A percentile compares a stretch with the other conserved stretches of the same genome.
Evolutionary conservation across 345 rosid species (phyloP).

Genomic region (Linum tenue): DNA sequence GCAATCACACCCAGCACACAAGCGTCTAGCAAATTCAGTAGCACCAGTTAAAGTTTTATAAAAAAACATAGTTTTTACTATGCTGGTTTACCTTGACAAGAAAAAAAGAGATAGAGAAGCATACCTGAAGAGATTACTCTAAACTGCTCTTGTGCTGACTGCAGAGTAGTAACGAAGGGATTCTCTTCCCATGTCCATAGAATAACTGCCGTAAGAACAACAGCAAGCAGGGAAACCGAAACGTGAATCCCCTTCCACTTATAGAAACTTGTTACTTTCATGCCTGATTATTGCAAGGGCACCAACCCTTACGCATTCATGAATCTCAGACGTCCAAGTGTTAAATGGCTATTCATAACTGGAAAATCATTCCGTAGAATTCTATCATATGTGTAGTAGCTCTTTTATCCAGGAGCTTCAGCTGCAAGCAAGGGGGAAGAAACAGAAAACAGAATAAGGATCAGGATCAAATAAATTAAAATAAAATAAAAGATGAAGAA

Average conservation of each 20-base stretch:
- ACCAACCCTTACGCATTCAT: neutral
- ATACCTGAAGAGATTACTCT: constrained; percentile 39
- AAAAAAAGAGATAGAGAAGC: constrained; percentile 7
- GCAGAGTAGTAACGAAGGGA: constrained; percentile 28
- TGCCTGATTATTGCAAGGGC: constrained; percentile 9
- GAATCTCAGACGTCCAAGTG: neutral
- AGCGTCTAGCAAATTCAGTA: neutral
- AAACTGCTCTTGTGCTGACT: constrained; percentile 28
- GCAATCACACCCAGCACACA: neutral
- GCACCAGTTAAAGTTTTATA: neutral
- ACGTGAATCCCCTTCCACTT: constrained; percentile 32
- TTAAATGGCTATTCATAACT: no score
- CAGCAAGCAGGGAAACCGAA: constrained; percentile 24
- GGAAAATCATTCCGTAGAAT: no score
- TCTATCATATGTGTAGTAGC: no score
- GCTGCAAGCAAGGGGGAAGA: no score
- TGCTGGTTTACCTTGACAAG: neutral
- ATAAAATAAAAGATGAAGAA: no score
- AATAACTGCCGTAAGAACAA: constrained; percentile 29
- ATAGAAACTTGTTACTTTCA: constrained; percentile 35
- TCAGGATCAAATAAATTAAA: no score
- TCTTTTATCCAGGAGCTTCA: no score
- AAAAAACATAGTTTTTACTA: no score
- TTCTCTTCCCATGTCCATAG: constrained; percentile 42
- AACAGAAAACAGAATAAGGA: no score